Percentiles rank a stretch among this genome's conserved stretches.
These are phyloP conservation scores for Tricholoma sp. DNA, from an alignment of 768 basidiomycete genomes.

Conservation along the genomic window DNA sequence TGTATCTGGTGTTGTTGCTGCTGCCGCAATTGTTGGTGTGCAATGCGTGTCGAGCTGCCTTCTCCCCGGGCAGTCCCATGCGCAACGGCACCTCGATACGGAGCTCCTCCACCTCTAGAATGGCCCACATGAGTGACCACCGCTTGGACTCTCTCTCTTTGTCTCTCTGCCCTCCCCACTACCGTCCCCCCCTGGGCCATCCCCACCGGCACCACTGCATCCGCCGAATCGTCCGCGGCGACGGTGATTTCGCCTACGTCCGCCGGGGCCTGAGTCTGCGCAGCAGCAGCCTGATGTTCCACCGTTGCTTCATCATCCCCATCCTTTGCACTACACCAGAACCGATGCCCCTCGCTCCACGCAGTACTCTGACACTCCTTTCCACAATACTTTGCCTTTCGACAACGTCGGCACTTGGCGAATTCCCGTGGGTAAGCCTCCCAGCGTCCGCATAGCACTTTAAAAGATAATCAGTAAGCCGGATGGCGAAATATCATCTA, in stretches of 20 bases:
- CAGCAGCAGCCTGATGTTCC: not conserved
- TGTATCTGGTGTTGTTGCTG: not conserved
- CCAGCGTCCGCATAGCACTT: conserved; percentile 95
- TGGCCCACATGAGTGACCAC: not conserved
- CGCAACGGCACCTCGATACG: not conserved
- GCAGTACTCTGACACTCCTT: conserved; percentile 96
- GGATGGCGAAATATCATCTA: not conserved
- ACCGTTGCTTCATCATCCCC: conserved; percentile 36
- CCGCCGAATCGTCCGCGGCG: not conserved
- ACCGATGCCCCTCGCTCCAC: conserved; percentile 94
- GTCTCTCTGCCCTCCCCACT: conserved; percentile 7
- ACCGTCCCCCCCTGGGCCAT: not conserved
- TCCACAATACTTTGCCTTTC: conserved; percentile 98
- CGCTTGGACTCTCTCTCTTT: conserved; percentile 3
- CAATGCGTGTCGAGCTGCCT: not conserved
- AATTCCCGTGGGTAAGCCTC: conserved; percentile 91
- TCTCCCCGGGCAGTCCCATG: conserved; percentile 1
- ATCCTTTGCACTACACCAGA: conserved; percentile 79
- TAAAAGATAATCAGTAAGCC: conserved; percentile 1
- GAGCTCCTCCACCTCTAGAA: not conserved
- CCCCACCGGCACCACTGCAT: not conserved
- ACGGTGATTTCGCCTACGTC: not conserved
- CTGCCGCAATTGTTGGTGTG: not conserved
- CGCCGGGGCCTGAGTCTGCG: not conserved
- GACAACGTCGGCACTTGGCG: conserved; percentile 91